Evolutionary conservation across 2,329 filamentous ascomycete species (phyloP), one percentile per base, ranked within the genome.

Genomic region (Alternaria atra): DNA sequence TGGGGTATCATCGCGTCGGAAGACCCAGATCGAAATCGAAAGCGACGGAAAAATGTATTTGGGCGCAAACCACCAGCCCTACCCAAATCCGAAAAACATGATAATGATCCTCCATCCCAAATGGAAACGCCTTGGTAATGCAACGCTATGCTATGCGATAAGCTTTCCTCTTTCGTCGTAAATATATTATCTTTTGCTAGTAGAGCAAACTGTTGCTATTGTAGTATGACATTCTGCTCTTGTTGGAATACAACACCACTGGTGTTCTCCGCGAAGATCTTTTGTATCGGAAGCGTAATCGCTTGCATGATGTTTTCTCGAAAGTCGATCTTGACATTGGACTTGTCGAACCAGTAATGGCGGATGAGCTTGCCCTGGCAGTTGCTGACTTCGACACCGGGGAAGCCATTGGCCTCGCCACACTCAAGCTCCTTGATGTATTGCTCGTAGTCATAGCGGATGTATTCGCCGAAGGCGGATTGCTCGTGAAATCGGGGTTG

Each of bases 361-460:
- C 76, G 69, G 29, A 79, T 70, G 55, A 77, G 77, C 39, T 73
- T 73, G 62, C 76, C 76, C 54, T 76, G 68, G 70, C 76, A 79
- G 43, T 77, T 68, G 53, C 75, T 75, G 52, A 76, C 62, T 35
- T 70, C 54, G 34, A 78, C 75, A 15, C 70, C 80, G 5, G 76
- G 76, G 56, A 69, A 78, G 50, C 78, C 78, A 57, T 80, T 79
- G 1, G 77, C 77, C 46, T 80, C 71, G 29, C 72, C 73, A 54
- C 78, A 80, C 17, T 75, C 72, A 34, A 80, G 69, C 64, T 79
- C 77, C 60, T 74, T 75, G 63, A 79, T 71, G 60, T 74, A 65
- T n/a, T 77, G 61, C 50, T 75, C 73, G 60, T 76, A 78, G 43
- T 80, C 78, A 65, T 80, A 79, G 56, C 78, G 77, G 47, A 80